phyloP scores from a whole-genome alignment of 805 yeast species.

The Saccharomycopsis capsularis region DNA sequence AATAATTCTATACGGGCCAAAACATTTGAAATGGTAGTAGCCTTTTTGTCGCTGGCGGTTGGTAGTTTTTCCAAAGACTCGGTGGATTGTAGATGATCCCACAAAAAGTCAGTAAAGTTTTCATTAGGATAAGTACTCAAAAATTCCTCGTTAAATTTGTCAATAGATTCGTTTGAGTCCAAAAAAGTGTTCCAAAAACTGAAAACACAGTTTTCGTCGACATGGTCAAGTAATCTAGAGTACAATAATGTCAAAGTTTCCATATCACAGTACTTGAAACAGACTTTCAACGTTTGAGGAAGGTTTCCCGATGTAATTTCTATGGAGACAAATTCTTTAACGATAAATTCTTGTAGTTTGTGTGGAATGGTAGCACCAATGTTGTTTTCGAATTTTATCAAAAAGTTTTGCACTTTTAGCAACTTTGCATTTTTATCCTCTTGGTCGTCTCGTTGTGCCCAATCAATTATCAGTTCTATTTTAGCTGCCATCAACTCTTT shows the following conservation, averaged over 20 bases:
- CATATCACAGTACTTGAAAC: not conserved
- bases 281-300: not conserved
- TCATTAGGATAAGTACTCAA: too few species aligned
- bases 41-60: not conserved
- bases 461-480: not conserved
- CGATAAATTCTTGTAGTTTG: too few species aligned
- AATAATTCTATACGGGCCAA: not conserved
- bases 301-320: too few species aligned
- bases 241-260: slow-evolving; percentile 1
- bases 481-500: not conserved
- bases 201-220: too few species aligned
- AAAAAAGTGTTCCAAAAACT: too few species aligned
- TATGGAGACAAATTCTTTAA: too few species aligned
- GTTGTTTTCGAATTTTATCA: not conserved
- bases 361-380: too few species aligned
- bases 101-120: not conserved
- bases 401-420: not conserved
- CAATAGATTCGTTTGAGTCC: too few species aligned
- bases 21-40: not conserved
- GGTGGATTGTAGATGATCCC: not conserved
- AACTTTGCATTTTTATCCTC: not conserved
- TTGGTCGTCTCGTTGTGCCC: not conserved
- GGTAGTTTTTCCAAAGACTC: not conserved
- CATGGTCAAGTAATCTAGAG: too few species aligned
- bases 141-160: too few species aligned